A percentile compares a stretch with the other conserved stretches of the same genome.
Conservation (phyloP, 768 basidiomycete species). For the Xerocomus potaroensis region DNA sequence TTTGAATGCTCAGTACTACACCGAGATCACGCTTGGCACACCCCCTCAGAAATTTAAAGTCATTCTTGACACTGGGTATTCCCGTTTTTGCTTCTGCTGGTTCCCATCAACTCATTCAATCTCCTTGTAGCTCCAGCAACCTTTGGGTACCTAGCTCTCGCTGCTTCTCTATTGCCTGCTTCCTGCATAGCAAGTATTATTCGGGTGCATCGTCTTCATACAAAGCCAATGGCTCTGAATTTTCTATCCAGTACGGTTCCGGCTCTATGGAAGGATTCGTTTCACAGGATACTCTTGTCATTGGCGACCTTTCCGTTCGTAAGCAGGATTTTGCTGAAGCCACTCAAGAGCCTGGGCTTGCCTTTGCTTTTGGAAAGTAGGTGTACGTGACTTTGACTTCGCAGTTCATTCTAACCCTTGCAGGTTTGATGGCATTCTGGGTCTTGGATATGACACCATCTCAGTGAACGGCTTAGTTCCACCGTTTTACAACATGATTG, state of each 20-base stretch:
- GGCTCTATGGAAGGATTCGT: constrained; percentile 97
- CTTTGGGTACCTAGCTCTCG: constrained; percentile 85
- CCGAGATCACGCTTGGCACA: constrained; percentile 77
- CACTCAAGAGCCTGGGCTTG: constrained; percentile 91
- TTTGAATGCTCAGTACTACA: constrained; percentile 97
- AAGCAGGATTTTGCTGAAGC: constrained; percentile 92
- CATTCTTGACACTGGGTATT: constrained; percentile 85
- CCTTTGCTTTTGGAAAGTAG: constrained; percentile 94
- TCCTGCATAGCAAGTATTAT: constrained; percentile 93
- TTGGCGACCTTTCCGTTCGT: constrained; percentile 78
- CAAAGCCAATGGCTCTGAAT: constrained; percentile 84
- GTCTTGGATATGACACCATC: constrained; percentile 93
- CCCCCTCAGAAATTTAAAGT: constrained; percentile 93
- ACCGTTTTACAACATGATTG: constrained; percentile 92
- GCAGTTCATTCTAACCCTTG: background rate
- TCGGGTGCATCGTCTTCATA: constrained; percentile 73
- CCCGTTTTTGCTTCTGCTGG: constrained; percentile 17
- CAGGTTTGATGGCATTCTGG: constrained; percentile 94
- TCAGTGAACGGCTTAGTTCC: constrained; percentile 90
- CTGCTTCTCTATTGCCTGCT: constrained; percentile 89
- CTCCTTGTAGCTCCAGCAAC: constrained; percentile 68
- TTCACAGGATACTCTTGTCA: constrained; percentile 72
- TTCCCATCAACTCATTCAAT: background rate
- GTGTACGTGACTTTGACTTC: constrained; percentile 24
- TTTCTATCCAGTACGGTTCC: constrained; percentile 91